phyloP scores from a whole-genome alignment of 331 rosid species.

The Saraca asoca region DNA sequence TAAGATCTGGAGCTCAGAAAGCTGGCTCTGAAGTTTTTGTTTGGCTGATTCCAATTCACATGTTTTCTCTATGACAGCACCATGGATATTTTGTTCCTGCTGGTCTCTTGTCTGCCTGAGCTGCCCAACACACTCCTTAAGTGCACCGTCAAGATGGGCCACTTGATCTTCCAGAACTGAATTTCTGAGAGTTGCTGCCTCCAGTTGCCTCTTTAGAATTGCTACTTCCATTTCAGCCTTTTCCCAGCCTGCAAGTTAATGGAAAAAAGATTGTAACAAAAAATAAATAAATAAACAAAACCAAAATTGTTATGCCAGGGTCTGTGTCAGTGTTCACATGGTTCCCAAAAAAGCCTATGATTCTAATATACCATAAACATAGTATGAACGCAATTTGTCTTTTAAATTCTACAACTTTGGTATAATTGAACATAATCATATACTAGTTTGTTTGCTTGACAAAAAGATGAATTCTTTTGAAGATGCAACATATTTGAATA shows the following conservation, averaged over 20 bases:
- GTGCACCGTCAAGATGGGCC: constrained; percentile 84
- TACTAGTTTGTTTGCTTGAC: constrained; percentile 3
- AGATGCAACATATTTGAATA: not conserved
- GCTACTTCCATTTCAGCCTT: constrained; percentile 82
- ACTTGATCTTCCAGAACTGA: constrained; percentile 64
- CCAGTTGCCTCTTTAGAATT: constrained; percentile 65
- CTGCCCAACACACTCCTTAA: constrained; percentile 89
- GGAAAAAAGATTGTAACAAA: constrained; percentile 17
- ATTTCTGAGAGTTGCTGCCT: constrained; percentile 54
- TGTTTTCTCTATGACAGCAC: constrained; percentile 53
- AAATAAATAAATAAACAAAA: not conserved
- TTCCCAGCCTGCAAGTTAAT: constrained; percentile 74
- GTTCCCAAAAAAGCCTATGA: constrained; percentile 18
- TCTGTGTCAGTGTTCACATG: constrained; percentile 9
- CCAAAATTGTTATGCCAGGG: constrained; percentile 9
- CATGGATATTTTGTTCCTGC: constrained; percentile 63
- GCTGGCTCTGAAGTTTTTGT: constrained; percentile 60
- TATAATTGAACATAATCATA: not conserved
- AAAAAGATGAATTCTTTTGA: constrained; percentile 11
- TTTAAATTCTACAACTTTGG: not conserved
- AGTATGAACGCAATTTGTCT: constrained; percentile 15
- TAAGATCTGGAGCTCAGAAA: constrained; percentile 55
- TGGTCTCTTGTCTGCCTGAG: constrained; percentile 84
- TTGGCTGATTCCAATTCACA: constrained; percentile 59
- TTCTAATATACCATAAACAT: constrained; percentile 8